Base-by-base conservation (phyloP, 345 rosid species). In the Gossypium longicalyx region DNA sequence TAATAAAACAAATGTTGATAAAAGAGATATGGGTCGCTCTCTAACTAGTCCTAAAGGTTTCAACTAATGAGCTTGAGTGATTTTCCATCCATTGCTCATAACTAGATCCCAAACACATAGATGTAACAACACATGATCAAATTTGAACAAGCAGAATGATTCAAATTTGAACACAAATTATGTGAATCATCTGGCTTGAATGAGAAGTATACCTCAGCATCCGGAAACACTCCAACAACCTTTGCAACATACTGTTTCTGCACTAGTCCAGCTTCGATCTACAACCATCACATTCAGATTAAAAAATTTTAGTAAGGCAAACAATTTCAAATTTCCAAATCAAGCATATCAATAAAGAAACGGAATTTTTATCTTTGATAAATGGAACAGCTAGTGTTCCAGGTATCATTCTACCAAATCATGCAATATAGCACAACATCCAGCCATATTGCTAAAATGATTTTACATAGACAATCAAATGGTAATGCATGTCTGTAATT, bases 191-290 rank as follows among this genome's bases (percentile, higher is more conserved):
- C 41, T 16, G 25, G 4, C 47, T 53, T 51, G 74, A 71, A 65
- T 2, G 58, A 74, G n/a, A 83, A 11, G 44, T 43, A 58, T 72
- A 93, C 98, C 98, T 91, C 91, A 68, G 80, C 84, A 77, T 88
- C 94, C 2, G 94, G 98, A 82, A 90, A 93, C 58, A 79, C 82
- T 27, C 98, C 98, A 74, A 83, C 70, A 44, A 91, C 93, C 80
- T 81, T 93, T 62, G 98, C 97, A 62, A 89, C 79, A 78, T 91
- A 93, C 64, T 78, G 88, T 79, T 91, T 93, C 77, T 86, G 86
- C 78, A 91, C 86, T 72, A 77, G 63, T 71, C 98, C 94, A 75
- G 87, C 90, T 81, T 91, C 94, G 76, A 93, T 93, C 98, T 91
- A 56, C 72, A 23, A 68, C 56, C 57, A 62, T 44, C 25, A 51